Base-by-base conservation (phyloP, 768 basidiomycete species). In the Lactifluus hygrophoroides region DNA sequence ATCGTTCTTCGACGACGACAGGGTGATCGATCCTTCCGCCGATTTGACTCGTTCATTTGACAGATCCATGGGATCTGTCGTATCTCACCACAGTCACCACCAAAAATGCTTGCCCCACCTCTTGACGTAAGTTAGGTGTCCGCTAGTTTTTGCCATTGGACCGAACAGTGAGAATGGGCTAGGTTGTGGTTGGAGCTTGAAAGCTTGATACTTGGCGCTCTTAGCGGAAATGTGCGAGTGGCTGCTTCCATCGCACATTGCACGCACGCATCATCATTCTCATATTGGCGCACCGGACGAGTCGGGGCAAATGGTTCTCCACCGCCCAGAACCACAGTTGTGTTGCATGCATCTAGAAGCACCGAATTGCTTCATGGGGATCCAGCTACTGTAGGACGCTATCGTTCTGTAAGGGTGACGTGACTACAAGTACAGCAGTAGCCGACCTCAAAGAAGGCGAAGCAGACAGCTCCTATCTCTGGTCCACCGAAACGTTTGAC, bases 31-130 rank as follows among this genome's bases (percentile, higher is more conserved):
- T n/a, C n/a, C n/a, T n/a, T n/a, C n/a, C 21, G 19, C 16, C 47
- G 40, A 43, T 56, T 57, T 57, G 56, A 57, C 48, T 57, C 56
- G 51, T 50, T 25, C 25, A 30, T 34, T 17, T 17, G n/a, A 21
- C 23, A 50, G 55, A 56, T 56, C 21, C n/a, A n/a, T 48, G 47
- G 40, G 42, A 57, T 35, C 30, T 43, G 16, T 9, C 0, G 48
- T 14, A 16, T 35, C 23, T 13, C n/a, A n/a, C n/a, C n/a, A n/a
- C n/a, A n/a, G n/a, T n/a, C n/a, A n/a, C n/a, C n/a, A n/a, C n/a
- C n/a, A n/a, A n/a, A n/a, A n/a, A n/a, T n/a, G n/a, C n/a, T n/a
- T n/a, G n/a, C n/a, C n/a, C n/a, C n/a, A n/a, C n/a, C n/a, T n/a
- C n/a, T n/a, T n/a, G n/a, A n/a, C n/a, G n/a, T n/a, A n/a, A n/a